These are phyloP conservation scores for Talaromyces sp. DNA, from an alignment of 2,329 filamentous ascomycete genomes.

Conservation along the genomic window DNA sequence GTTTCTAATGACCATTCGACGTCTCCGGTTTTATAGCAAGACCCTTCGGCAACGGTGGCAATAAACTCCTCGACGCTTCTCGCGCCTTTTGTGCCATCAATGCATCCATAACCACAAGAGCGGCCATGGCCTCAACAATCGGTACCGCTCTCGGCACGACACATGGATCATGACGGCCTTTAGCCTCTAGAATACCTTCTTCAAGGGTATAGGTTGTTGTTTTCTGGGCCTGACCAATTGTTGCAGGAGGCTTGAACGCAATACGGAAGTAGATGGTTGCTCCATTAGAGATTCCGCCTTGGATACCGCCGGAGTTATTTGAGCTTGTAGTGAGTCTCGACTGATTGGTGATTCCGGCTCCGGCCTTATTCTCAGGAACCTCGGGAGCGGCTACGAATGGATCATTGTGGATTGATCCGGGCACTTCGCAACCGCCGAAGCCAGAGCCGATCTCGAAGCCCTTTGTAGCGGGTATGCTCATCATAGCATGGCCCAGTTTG, in stretches of 20 bases:
- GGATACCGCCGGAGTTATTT: slow-evolving; percentile 91
- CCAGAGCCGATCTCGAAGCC: slow-evolving; percentile 94
- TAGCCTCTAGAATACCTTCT: slow-evolving; percentile 76
- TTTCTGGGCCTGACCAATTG: slow-evolving; percentile 81
- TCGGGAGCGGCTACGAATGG: slow-evolving; percentile 62
- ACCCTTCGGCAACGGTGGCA: slow-evolving; percentile 39
- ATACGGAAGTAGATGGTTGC: slow-evolving; percentile 91
- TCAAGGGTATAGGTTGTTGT: slow-evolving; percentile 74
- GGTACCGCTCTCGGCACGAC: slow-evolving; percentile 79
- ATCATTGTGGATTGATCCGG: slow-evolving; percentile 89
- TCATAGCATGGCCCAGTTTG: slow-evolving; percentile 84
- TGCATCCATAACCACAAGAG: slow-evolving; percentile 80
- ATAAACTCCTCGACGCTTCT: slow-evolving; percentile 43
- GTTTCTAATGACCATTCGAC: slow-evolving; percentile 1
- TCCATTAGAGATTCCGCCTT: slow-evolving; percentile 92
- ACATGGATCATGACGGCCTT: slow-evolving; percentile 90
- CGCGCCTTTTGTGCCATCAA: slow-evolving; percentile 73
- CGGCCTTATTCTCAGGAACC: slow-evolving; percentile 14
- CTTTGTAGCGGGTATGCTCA: slow-evolving; percentile 91
- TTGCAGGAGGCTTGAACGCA: slow-evolving; percentile 91
- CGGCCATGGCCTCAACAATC: slow-evolving; percentile 77
- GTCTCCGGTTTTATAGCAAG: slow-evolving; percentile 26
- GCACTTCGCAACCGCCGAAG: slow-evolving; percentile 79
- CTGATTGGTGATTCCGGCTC: slow-evolving; percentile 15
- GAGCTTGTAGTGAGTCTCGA: slow-evolving; percentile 77